Percentiles rank a stretch among this genome's conserved stretches.
Evolutionary conservation across 78 protist genomes (phyloP).

Genomic region (Polysphondylium violaceum): DNA sequence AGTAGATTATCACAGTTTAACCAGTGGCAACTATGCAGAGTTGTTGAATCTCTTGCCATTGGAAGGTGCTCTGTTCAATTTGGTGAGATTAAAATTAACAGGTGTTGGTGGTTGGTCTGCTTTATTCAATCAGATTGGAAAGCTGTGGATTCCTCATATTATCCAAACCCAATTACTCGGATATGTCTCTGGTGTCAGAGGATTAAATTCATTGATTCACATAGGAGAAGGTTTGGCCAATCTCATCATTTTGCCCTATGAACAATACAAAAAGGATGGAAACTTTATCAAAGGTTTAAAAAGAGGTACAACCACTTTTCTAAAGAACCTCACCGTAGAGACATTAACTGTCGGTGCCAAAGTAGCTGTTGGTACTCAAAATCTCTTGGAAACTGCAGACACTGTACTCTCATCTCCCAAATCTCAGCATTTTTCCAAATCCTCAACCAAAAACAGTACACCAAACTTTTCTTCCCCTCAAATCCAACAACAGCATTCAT

Average conservation of each 20-base stretch:
- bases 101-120: conserved; percentile 81
- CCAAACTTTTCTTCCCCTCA: background rate
- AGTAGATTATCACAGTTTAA: conserved; percentile 58
- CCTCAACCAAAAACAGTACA: background rate
- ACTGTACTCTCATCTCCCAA: conserved; percentile 47
- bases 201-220: conserved; percentile 67
- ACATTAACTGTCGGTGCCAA: conserved; percentile 65
- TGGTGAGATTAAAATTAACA: conserved; percentile 31
- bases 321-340: conserved; percentile 66
- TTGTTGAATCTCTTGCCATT: conserved; percentile 57
- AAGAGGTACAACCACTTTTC: conserved; percentile 57
- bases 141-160: conserved; percentile 58
- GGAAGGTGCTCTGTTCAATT: conserved; percentile 64
- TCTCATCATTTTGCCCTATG: conserved; percentile 46
- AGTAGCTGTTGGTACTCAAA: conserved; percentile 79
- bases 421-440: background rate
- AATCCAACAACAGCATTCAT: background rate
- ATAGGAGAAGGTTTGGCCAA: conserved; percentile 72
- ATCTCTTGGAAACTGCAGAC: conserved; percentile 69
- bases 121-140: conserved; percentile 35
- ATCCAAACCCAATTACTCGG: conserved; percentile 62
- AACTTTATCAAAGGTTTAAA: conserved; percentile 58
- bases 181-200: conserved; percentile 61
- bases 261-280: conserved; percentile 76
- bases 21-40: conserved; percentile 64